Base-by-base conservation (phyloP, 164 flowering plant species). In the Chimonanthus praecox region DNA sequence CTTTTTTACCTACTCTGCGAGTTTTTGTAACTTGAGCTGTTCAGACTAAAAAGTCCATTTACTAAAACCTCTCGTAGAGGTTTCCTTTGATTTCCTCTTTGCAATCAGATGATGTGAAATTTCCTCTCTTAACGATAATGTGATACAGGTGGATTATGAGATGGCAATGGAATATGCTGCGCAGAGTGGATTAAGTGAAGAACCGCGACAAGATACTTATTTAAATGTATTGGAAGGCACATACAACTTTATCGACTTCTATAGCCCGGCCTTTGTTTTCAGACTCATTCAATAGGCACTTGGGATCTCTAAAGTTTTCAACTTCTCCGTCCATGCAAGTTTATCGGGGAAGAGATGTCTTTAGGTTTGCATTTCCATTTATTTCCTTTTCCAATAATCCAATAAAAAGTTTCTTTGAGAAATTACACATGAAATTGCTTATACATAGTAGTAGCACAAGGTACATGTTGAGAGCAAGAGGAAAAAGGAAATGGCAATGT, bases 161-260 rank as follows among this genome's bases (percentile, higher is more conserved):
- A 88, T 90, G 94, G 94, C 89, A 33, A 33, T 90, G 82, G 94
- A 88, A 72, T 90, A 85, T 72, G 94, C 94, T n/a, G 85, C 88
- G 44, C 92, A 90, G 70, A 88, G 90, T 69, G 94, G 94, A 73
- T 91, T 88, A 7, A 87, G 86, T 48, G 92, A 86, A 78, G 96
- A 90, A 80, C 94, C 98, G 11, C 83, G 87, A 79, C 98, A 95
- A 85, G 78, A 73, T 67, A 78, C 89, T 46, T 88, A 81, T 72
- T 75, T 93, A 64, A 89, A 83, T 73, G 64, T 92, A 48, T 72
- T 93, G 69, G 90, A 87, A 72, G 61, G 79, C 43, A 74, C 71
- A 47, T 68, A 61, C 20, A 58, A 85, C 9, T 90, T 87, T 66
- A 61, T 87, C 9, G 90, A 91, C 47, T 77, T 93, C 58, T 84